phyloP scores from a whole-genome alignment of 345 rosid species.

The Citrus medica region DNA sequence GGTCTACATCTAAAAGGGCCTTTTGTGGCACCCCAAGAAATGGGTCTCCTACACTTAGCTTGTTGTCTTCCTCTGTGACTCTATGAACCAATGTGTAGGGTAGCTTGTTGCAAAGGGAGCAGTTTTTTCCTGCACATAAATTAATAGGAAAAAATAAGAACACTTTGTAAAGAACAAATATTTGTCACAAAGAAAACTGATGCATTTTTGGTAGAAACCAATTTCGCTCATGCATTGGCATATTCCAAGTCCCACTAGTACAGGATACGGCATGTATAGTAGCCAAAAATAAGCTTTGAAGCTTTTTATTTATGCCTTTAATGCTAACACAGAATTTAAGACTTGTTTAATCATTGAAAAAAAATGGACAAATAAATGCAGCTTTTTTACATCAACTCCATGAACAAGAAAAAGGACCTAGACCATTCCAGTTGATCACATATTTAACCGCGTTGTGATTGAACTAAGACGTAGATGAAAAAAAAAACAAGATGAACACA shows the following conservation, averaged over 20 bases:
- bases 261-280: not conserved
- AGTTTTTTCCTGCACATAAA: constrained; percentile 7
- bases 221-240: not conserved
- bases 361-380: not conserved
- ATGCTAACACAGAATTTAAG: not conserved
- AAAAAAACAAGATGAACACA: not conserved
- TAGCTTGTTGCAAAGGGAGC: constrained; percentile 20
- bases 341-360: not conserved
- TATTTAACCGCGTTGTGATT: not conserved
- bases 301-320: not conserved
- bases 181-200: not conserved
- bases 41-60: constrained; percentile 39
- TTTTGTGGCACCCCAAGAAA: constrained; percentile 29
- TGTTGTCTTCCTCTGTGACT: constrained; percentile 57
- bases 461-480: not conserved
- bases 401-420: not conserved
- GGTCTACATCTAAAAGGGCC: constrained; percentile 32
- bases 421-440: not conserved
- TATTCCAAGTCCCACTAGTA: not conserved
- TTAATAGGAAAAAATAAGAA: not conserved
- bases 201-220: not conserved
- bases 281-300: not conserved
- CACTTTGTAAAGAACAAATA: not conserved
- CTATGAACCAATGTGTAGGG: constrained; percentile 31
- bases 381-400: not conserved